Base-by-base conservation (phyloP, 345 rosid species). In the Lumnitzera racemosa region DNA sequence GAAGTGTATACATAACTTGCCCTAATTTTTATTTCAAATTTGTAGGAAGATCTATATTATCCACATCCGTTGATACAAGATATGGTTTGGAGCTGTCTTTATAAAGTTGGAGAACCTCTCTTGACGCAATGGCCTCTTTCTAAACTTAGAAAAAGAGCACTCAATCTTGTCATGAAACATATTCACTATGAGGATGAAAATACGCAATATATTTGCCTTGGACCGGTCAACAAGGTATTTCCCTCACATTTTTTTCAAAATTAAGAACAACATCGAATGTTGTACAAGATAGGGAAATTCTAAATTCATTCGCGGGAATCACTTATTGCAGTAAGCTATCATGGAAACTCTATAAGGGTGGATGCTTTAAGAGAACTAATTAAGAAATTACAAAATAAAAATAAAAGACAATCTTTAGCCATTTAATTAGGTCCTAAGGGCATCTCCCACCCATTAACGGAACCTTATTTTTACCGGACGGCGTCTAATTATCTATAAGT, bases 151-250 rank as follows among this genome's bases (percentile, higher is more conserved):
- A 31, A 78, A 36, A 70, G 15, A 49, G 88, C 95, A 50, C 80
- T 89, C 11, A 13, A 55, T 0, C 55, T 63, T 2, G 77, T 76
- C 0, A 84, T 89, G 74, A 55, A 81, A 55, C 86, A 80, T 62
- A 71, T 89, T 27, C 95, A 84, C 53, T 74, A 75, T 5, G 95
- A 89, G 58, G 95, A 87, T n/a, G 64, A 83, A 11, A 76, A 23
- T 16, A 79, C 89, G 27, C 70, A 31, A 0, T 86, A 84, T 29
- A 15, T 84, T 24, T 78, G 88, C 67, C 50, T 80, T 53, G 88
- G 82, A 11, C 76, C 86, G 7, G 71, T 78, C 13, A 82, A 59
- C 24, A 89, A 89, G 88, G 90, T 84, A 61, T 9, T 11, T 17
- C 46, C 0, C 43, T 3, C 43, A 7, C 9, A 9, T 36, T 5